phyloP scores from a whole-genome alignment of 176 grass and related monocot species.

The Avena insularis region DNA sequence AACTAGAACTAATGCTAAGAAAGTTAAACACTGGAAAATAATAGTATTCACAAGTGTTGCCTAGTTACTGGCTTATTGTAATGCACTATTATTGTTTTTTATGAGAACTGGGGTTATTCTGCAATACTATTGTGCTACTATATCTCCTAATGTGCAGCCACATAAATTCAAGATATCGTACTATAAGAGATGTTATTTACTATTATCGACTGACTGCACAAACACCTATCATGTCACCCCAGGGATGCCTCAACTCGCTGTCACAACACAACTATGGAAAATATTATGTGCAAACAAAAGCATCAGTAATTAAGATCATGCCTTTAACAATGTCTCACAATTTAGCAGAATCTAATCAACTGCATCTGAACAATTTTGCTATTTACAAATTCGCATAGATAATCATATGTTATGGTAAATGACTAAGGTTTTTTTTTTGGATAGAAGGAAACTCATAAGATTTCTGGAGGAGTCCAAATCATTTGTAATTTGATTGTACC shows the following conservation, averaged over 20 bases:
- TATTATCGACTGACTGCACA: background rate
- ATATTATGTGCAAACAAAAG: constrained; percentile 15
- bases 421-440: background rate
- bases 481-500: constrained; percentile 11
- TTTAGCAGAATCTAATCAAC: constrained; percentile 16
- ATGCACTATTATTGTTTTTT: background rate
- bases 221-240: background rate
- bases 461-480: constrained; percentile 9
- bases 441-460: background rate
- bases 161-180: background rate
- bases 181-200: constrained; percentile 8
- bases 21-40: background rate
- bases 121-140: background rate
- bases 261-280: background rate
- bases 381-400: background rate
- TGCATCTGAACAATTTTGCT: background rate
- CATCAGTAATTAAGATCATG: background rate
- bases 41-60: background rate
- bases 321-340: background rate
- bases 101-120: constrained; percentile 10
- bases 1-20: background rate
- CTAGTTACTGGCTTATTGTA: background rate
- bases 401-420: background rate
- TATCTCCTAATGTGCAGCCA: background rate
- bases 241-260: background rate